Base-by-base conservation (phyloP, 768 basidiomycete genomes). In the Gymnopilus junonius region DNA sequence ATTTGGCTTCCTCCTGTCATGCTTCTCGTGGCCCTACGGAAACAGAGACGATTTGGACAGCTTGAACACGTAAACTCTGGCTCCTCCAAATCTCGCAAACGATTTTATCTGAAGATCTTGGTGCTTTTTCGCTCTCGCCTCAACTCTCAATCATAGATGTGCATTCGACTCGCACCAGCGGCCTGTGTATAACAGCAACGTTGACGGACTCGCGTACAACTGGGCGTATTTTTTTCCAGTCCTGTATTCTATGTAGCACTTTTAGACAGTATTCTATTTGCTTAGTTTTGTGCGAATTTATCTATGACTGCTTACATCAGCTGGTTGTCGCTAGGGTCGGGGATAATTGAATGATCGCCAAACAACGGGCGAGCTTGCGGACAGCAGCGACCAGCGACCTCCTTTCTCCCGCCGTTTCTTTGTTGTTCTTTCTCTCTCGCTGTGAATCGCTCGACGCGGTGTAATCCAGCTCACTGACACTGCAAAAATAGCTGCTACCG, bases 21-120 rank as follows among this genome's bases (percentile, higher is more conserved):
- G 50, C 32, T 65, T 64, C 61, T 63, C 64, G 32, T 67, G 59
- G 55, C 54, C 48, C 64, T 43, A 43, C 60, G 65, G 62, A 70
- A 67, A 65, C 65, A 66, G 65, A 69, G 66, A 66, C 65, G 60
- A 66, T 64, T 63, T 68, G 65, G 64, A 65, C 53, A 27, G 42
- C 64, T 55, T 56, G 56, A 64, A 62, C 53, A 25, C 54, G 21
- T 59, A 39, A 27, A 51, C 17, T 58, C 32, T 27, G 42, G 20
- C 25, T 32, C 29, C 31, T 29, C 46, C 56, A 27, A 40, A 50
- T 53, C 37, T 27, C 46, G 62, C 5, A 53, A 55, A 43, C n/a
- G 51, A 37, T 43, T 32, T 63, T 40, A 50, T 32, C 46, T 64
- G 59, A 64, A 55, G 53, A 46, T 57, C 58, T 64, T 59, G 51